These are phyloP conservation scores for Logfia minima DNA, from an alignment of 129 eudicot genomes.

Conservation along the genomic window DNA sequence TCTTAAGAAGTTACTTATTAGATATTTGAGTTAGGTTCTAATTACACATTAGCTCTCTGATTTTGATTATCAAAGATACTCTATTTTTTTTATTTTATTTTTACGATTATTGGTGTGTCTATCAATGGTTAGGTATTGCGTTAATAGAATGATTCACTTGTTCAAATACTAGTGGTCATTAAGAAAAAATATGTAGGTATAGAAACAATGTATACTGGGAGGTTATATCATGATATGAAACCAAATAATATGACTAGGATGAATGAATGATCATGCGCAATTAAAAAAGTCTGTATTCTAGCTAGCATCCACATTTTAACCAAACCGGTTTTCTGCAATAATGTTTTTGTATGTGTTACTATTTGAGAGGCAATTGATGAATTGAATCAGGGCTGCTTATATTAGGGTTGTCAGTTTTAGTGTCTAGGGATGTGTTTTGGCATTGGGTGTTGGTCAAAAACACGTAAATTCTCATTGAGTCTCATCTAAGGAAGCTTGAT, in stretches of 20 bases:
- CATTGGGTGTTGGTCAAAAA: background rate
- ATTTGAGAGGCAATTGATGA: background rate
- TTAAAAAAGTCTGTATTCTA: background rate
- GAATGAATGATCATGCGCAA: background rate
- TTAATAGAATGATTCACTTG: background rate
- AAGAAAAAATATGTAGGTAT: background rate
- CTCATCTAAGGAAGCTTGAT: background rate
- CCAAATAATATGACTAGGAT: background rate
- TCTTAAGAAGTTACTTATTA: background rate
- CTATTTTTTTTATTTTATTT: background rate
- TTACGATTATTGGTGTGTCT: background rate
- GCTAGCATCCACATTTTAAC: slow-evolving; percentile 4
- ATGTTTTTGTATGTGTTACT: background rate
- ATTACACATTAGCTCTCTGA: background rate
- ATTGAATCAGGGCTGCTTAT: background rate
- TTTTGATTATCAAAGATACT: background rate
- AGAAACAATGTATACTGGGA: background rate
- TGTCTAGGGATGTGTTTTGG: background rate
- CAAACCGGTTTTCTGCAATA: background rate
- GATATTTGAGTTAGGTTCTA: background rate
- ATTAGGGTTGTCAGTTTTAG: background rate
- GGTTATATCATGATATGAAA: background rate
- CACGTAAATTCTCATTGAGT: background rate
- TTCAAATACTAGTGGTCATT: background rate
- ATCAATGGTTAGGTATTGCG: background rate